A percentile compares a stretch with the other conserved stretches of the same genome.
Evolutionary conservation across 73 alveolate species (phyloP).

Genomic region (Vitrella brassicaformis): DNA sequence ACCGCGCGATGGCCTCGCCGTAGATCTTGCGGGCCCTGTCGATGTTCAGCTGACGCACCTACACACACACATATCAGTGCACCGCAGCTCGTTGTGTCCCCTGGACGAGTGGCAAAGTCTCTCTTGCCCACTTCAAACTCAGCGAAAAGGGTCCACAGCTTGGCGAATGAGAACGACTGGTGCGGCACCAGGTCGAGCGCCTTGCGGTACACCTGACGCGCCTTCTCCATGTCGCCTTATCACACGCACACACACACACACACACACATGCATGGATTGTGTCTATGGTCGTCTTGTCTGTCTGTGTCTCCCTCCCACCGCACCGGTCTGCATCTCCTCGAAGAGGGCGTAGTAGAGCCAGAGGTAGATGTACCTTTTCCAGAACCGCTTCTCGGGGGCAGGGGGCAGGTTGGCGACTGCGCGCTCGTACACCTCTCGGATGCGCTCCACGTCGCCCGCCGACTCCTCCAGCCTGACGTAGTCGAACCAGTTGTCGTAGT

Average conservation of each 20-base stretch:
- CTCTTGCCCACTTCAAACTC: not conserved
- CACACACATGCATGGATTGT: too few species aligned
- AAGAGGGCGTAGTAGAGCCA: constrained; percentile 17
- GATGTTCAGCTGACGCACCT: not conserved
- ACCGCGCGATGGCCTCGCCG: not conserved
- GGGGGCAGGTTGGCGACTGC: constrained; percentile 81
- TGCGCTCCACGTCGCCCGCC: constrained; percentile 52
- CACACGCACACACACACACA: too few species aligned
- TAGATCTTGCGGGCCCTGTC: not conserved
- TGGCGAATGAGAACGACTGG: not conserved
- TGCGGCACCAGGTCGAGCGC: not conserved
- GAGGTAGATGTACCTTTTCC: constrained; percentile 20
- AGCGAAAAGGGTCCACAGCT: not conserved
- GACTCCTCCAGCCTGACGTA: constrained; percentile 83
- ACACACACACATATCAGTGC: not conserved
- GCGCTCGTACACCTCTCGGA: constrained; percentile 64
- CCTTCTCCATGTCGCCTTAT: not conserved
- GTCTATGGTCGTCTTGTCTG: too few species aligned
- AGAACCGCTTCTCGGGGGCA: constrained; percentile 12
- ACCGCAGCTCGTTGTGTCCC: too few species aligned
- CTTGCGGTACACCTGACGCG: not conserved
- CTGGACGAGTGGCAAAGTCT: too few species aligned
- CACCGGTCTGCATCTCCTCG: constrained; percentile 1
- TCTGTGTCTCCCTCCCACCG: too few species aligned
- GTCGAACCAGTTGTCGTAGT: constrained; percentile 86